phyloP scores from a whole-genome alignment of 2,329 filamentous ascomycete species.

The Colletotrichum euphorbiae region DNA sequence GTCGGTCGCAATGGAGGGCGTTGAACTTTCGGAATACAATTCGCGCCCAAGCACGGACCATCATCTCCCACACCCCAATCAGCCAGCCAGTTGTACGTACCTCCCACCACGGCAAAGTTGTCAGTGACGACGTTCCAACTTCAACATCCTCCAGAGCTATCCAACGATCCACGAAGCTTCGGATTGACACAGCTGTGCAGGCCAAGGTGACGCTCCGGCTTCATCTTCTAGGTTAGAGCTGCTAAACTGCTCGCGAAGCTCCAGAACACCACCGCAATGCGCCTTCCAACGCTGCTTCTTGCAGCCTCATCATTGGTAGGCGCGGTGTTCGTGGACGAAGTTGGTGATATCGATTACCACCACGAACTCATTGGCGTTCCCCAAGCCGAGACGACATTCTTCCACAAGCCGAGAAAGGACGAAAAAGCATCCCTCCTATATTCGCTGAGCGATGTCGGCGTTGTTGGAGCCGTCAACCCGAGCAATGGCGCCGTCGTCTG shows the following conservation, averaged over 20 bases:
- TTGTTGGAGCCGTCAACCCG: constrained; percentile 90
- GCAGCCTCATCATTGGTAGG: constrained; percentile 57
- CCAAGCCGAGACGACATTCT: constrained; percentile 87
- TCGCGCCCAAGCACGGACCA: constrained; percentile 29
- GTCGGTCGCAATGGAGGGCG: constrained; percentile 1
- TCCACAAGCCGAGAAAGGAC: constrained; percentile 84
- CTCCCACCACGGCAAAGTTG: constrained; percentile 1
- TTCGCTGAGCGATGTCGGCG: constrained; percentile 84
- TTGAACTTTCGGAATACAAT: constrained; percentile 25
- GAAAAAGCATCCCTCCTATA: constrained; percentile 93
- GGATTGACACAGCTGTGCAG: not conserved
- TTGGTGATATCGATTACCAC: constrained; percentile 92
- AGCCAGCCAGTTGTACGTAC: constrained; percentile 5
- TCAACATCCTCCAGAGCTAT: not conserved
- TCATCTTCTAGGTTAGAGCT: constrained; percentile 21
- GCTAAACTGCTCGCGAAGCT: constrained; percentile 23
- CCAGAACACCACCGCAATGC: constrained; percentile 39
- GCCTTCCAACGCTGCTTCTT: constrained; percentile 47
- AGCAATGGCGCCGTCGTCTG: constrained; percentile 86
- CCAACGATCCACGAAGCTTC: no score
- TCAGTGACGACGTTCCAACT: constrained; percentile 12
- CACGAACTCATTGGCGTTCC: constrained; percentile 88
- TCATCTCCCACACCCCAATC: constrained; percentile 17
- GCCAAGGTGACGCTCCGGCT: constrained; percentile 23
- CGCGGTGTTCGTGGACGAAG: constrained; percentile 90